These are phyloP conservation scores for Cyberlindnera bimundalis DNA, from an alignment of 805 yeast genomes.

Conservation along the genomic window DNA sequence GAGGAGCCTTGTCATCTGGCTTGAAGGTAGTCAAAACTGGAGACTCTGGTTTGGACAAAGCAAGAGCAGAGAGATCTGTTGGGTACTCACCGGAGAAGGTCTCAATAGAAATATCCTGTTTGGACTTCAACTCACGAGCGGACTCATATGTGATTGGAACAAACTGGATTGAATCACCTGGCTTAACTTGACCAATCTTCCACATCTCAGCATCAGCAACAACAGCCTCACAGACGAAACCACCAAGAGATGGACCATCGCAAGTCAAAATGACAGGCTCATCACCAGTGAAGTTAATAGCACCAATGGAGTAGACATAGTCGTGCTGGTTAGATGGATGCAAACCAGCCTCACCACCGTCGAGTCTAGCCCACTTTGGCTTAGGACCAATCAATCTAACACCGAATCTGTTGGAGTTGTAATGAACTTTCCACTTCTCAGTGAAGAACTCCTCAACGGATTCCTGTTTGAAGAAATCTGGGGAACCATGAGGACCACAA, in stretches of 20 bases:
- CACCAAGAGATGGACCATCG: conserved; percentile 97
- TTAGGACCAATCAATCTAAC: conserved; percentile 93
- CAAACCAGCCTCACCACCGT: conserved; percentile 97
- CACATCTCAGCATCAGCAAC: conserved; percentile 95
- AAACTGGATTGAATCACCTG: conserved; percentile 84
- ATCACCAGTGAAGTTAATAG: conserved; percentile 97
- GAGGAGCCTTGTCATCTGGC: conserved; percentile 51
- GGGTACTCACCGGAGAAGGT: conserved; percentile 40
- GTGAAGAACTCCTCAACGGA: conserved; percentile 72
- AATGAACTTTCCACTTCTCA: conserved; percentile 89
- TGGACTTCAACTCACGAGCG: conserved; percentile 60
- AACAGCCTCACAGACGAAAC: conserved; percentile 95
- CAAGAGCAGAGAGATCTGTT: conserved; percentile 24
- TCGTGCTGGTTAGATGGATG: conserved; percentile 99
- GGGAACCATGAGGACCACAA: conserved; percentile 97
- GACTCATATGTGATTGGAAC: conserved; percentile 67
- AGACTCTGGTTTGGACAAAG: conserved; percentile 48
- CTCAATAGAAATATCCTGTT: conserved; percentile 54
- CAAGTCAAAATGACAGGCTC: conserved; percentile 96
- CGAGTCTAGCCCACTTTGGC: conserved; percentile 93
- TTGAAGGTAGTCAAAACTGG: conserved; percentile 65
- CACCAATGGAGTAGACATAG: conserved; percentile 94
- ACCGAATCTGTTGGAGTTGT: conserved; percentile 96
- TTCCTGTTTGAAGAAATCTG: conserved; percentile 84
- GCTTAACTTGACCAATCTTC: conserved; percentile 97